A percentile compares a stretch with the other conserved stretches of the same genome.
phyloP scores from a whole-genome alignment of 257 asterid genomes.

The Solanum stenotomum region DNA sequence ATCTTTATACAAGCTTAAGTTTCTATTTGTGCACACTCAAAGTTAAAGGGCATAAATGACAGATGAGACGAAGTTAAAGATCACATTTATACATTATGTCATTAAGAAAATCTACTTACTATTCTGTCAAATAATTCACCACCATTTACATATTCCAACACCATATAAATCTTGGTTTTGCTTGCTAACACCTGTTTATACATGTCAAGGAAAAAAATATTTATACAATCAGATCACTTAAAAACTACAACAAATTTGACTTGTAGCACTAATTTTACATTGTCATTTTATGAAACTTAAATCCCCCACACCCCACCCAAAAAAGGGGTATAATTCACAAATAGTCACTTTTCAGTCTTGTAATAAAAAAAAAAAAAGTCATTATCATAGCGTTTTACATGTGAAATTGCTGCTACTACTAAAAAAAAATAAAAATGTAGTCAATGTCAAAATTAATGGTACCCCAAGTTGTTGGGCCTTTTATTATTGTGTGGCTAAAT shows the following conservation, averaged over 20 bases:
- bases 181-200: conserved; percentile 76
- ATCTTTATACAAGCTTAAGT: neutral
- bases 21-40: neutral
- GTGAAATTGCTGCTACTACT: neutral
- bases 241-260: neutral
- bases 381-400: neutral
- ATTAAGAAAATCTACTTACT: conserved; percentile 34
- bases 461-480: neutral
- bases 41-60: too few relatives aligned
- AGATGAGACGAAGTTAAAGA: too few relatives aligned
- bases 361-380: neutral
- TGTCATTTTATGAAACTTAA: neutral
- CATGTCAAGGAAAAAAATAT: neutral
- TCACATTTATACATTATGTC: too few relatives aligned
- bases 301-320: neutral
- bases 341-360: neutral
- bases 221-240: neutral
- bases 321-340: neutral
- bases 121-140: conserved; percentile 91
- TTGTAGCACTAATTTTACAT: neutral
- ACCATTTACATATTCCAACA: conserved; percentile 86
- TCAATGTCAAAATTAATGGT: neutral
- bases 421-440: neutral
- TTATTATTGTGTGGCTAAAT: neutral
- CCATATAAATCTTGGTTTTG: conserved; percentile 92